A percentile compares a stretch with the other conserved stretches of the same genome.
phyloP scores from a whole-genome alignment of 177 flowering plant species.

The Vitis hybrid region DNA sequence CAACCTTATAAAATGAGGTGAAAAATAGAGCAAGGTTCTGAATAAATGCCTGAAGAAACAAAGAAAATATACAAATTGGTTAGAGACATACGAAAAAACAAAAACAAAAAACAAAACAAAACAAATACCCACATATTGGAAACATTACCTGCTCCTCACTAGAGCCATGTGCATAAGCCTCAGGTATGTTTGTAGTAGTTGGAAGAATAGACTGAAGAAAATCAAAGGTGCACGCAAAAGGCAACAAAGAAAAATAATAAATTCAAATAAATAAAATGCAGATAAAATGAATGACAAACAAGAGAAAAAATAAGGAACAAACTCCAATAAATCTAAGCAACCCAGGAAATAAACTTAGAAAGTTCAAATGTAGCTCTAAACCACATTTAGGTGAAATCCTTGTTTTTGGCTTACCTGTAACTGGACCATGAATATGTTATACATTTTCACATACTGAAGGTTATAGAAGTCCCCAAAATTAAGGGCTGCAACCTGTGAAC shows the following conservation, averaged over 20 bases:
- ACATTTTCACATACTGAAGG: slow-evolving; percentile 82
- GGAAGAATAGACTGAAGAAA: slow-evolving; percentile 67
- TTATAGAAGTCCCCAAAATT: slow-evolving; percentile 84
- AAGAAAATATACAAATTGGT: background rate
- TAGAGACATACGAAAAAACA: background rate
- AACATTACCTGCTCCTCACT: slow-evolving; percentile 80
- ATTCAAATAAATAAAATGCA: background rate
- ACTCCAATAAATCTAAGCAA: background rate
- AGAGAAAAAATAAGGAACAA: background rate
- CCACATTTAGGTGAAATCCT: background rate
- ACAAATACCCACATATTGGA: background rate
- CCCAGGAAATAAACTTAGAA: background rate
- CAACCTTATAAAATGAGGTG: slow-evolving; percentile 90
- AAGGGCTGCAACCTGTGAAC: slow-evolving; percentile 81
- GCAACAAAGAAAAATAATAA: slow-evolving; percentile 2
- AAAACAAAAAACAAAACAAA: background rate
- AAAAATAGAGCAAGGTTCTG: slow-evolving; percentile 94
- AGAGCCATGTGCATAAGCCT: slow-evolving; percentile 86
- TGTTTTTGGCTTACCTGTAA: slow-evolving; percentile 60
- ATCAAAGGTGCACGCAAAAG: slow-evolving; percentile 6
- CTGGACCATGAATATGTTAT: slow-evolving; percentile 75
- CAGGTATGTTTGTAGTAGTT: slow-evolving; percentile 70
- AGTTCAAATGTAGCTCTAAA: background rate
- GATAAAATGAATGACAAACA: background rate
- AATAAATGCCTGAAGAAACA: slow-evolving; percentile 77